Conservation (phyloP, 2,329 filamentous ascomycete species). For the Tolypocladium pustulatum region DNA sequence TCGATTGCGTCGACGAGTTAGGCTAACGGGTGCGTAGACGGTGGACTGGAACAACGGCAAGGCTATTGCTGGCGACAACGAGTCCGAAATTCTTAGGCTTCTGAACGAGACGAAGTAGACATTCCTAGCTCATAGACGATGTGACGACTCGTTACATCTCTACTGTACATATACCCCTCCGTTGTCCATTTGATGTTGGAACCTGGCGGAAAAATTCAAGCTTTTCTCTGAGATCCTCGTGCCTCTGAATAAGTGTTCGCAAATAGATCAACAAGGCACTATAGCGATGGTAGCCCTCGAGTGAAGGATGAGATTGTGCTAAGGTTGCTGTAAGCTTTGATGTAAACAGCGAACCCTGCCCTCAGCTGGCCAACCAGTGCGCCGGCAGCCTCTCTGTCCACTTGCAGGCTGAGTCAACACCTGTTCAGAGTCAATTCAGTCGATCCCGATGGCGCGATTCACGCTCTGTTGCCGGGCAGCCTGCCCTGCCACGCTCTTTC, state of each 20-base stretch:
- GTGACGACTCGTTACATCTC: background rate
- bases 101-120: slow-evolving; percentile 44
- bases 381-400: background rate
- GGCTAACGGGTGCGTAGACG: slow-evolving; percentile 24
- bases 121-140: background rate
- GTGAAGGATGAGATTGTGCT: background rate
- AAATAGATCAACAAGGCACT: too few species aligned
- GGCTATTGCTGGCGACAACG: slow-evolving; percentile 64
- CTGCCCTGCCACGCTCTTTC: background rate
- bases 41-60: slow-evolving; percentile 94
- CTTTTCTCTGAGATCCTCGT: background rate
- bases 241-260: background rate
- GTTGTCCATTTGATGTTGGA: background rate
- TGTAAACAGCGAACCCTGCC: background rate
- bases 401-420: background rate
- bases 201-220: background rate
- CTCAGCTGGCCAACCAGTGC: background rate
- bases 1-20: background rate
- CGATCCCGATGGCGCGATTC: background rate
- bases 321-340: background rate
- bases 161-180: slow-evolving; percentile 1
- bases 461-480: background rate
- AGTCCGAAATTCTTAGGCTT: slow-evolving; percentile 83
- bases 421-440: background rate
- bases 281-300: background rate